Evolutionary conservation across 2,329 filamentous ascomycete genomes (phyloP), one percentile per base, ranked within the genome.

Genomic region (Aspergillus tubingensis): DNA sequence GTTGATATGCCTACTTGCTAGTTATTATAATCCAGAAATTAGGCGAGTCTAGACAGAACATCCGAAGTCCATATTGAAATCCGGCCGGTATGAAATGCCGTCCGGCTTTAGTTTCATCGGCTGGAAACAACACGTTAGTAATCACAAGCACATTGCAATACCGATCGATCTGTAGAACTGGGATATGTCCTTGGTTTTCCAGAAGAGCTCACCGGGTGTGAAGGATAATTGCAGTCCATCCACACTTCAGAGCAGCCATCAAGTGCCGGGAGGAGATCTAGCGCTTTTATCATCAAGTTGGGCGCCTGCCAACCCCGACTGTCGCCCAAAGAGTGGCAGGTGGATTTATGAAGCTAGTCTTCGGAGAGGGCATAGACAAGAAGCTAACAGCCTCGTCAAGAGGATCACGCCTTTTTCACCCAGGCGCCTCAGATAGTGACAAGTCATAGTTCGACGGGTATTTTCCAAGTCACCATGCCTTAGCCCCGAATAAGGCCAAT

Each of bases 401-500:
- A 27, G 44, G 7, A 48, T 23, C 44, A 25, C 19, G 44, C 21
- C 44, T 48, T 17, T 43, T 19, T 19, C 7, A 7, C 17, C 10
- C 39, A 43, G 15, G n/a, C 39, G 39, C 39, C 15, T 43, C 17
- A 8, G 19, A 21, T 21, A 6, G 51, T 54, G 52, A 54, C 52
- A 54, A 54, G 52, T 54, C 52, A 44, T 54, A 54, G 19, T 54
- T 54, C 38, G 52, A 54, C 36, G 52, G 36, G 32, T 21, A 19
- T 10, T 8, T 44, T 54, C 52, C 52, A 54, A 43, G 52, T 54
- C 52, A 44, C 39, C 39, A 25, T 54, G 38, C 52, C 38, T 54
- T 54, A 44, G 52, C 38, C 52, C 13, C 21, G 5, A 19, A 7
- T 21, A 23, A 43, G 5, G 38, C 25, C 38, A 54, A 54, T 54